A percentile compares a stretch with the other conserved stretches of the same genome.
Conservation (phyloP, 2,329 filamentous ascomycete genomes). For the Fusarium solani-melongenae region DNA sequence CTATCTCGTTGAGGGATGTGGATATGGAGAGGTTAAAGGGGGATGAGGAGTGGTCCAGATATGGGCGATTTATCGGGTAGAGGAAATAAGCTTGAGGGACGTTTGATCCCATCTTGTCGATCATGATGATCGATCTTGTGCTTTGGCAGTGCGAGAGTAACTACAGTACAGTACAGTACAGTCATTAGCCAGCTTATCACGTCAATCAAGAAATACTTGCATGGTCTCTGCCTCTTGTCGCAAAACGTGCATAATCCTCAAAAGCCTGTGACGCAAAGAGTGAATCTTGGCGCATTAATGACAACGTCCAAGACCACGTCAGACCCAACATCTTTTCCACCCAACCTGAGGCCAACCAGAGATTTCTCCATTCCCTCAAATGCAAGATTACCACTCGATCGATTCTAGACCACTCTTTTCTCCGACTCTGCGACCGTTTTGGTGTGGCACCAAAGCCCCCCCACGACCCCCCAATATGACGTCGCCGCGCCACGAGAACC, state of each 20-base stretch:
- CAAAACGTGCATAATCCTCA: not conserved
- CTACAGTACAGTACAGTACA: too few species aligned
- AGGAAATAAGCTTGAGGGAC: not conserved
- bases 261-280: not conserved
- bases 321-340: not conserved
- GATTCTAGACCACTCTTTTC: not conserved
- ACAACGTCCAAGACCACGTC: not conserved
- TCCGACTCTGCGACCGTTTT: not conserved
- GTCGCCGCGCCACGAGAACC: conserved; percentile 38
- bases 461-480: conserved; percentile 30
- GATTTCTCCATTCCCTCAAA: not conserved
- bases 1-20: conserved; percentile 58
- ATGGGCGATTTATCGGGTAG: conserved; percentile 33
- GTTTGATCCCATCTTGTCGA: conserved; percentile 1
- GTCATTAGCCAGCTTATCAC: not conserved
- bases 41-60: conserved; percentile 54
- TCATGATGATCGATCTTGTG: not conserved
- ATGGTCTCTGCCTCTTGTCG: not conserved
- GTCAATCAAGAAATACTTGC: not conserved
- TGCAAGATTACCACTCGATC: not conserved
- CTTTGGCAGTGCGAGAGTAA: not conserved
- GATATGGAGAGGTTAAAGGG: conserved; percentile 57
- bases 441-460: conserved; percentile 16
- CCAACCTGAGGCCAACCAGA: not conserved
- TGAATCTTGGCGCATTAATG: not conserved